Conservation (phyloP, 768 basidiomycete species). For the Lepiota brunneoincarnata region DNA sequence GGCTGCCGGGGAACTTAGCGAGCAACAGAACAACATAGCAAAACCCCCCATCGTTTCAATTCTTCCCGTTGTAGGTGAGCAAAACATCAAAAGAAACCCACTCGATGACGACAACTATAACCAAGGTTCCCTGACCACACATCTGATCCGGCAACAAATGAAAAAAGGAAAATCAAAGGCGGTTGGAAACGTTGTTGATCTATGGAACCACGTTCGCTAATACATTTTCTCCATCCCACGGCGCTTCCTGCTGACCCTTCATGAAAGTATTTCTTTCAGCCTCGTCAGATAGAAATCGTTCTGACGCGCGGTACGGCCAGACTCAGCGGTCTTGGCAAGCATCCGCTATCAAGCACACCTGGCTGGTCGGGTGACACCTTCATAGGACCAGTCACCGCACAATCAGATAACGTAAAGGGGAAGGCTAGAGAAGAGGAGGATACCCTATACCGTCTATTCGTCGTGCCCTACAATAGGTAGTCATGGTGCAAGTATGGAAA, state of each 20-base stretch:
- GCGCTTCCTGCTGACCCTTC: not conserved
- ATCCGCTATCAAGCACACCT: constrained; percentile 16
- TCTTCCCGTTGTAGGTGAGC: constrained; percentile 7
- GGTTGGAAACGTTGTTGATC: constrained; percentile 39
- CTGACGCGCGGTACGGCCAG: constrained; percentile 29
- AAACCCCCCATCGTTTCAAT: constrained; percentile 1
- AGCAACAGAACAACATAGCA: not conserved
- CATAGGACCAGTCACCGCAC: constrained; percentile 16
- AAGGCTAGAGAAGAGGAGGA: constrained; percentile 7
- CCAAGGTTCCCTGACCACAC: constrained; percentile 18
- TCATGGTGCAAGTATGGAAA: too few species aligned
- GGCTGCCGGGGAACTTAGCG: not conserved
- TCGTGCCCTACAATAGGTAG: constrained; percentile 9
- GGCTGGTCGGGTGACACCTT: constrained; percentile 34
- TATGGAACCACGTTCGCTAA: constrained; percentile 43
- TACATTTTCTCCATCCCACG: not conserved
- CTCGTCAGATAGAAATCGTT: constrained; percentile 40
- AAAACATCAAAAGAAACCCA: not conserved
- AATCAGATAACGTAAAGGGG: not conserved
- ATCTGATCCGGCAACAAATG: constrained; percentile 29
- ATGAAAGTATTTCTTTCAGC: constrained; percentile 45
- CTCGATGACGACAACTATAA: not conserved
- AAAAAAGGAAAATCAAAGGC: constrained; percentile 30
- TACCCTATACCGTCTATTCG: constrained; percentile 13
- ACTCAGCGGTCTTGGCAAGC: constrained; percentile 20